Evolutionary conservation across 768 basidiomycete genomes (phyloP).

Genomic region (Lactarius pseudohatsudake): DNA sequence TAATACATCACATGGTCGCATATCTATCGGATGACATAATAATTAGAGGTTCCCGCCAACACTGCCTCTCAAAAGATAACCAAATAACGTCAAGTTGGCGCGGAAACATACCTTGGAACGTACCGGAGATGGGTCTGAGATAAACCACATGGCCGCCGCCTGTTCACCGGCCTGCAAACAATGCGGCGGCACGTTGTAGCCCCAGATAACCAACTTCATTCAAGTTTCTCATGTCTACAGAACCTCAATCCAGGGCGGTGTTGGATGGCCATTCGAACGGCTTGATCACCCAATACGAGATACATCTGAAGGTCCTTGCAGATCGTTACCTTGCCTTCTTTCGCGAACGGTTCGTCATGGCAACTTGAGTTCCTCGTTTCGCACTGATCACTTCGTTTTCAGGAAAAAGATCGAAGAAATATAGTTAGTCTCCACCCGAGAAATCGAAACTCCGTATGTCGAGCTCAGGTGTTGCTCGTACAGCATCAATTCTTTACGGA

Average conservation of each 20-base stretch:
- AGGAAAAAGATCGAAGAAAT: constrained; percentile 83
- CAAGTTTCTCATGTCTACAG: constrained; percentile 15
- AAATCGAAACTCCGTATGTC: not conserved
- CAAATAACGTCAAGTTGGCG: no score
- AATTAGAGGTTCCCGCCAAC: no score
- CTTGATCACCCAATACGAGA: constrained; percentile 69
- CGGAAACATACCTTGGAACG: no score
- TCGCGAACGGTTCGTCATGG: constrained; percentile 65
- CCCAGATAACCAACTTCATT: not conserved
- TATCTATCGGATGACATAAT: no score
- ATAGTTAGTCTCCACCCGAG: constrained; percentile 58
- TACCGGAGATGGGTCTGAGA: not conserved
- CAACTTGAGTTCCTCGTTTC: constrained; percentile 23
- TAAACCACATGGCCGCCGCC: not conserved
- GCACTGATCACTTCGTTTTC: constrained; percentile 21
- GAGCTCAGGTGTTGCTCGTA: not conserved
- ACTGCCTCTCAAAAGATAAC: no score
- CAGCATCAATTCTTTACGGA: constrained; percentile 73
- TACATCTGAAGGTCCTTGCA: constrained; percentile 62
- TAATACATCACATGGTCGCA: no score
- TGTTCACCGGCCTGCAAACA: not conserved
- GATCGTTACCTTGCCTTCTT: constrained; percentile 85
- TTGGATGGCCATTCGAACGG: constrained; percentile 32
- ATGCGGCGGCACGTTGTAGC: not conserved
- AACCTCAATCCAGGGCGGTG: constrained; percentile 20